Base-by-base conservation (phyloP, 2,329 filamentous ascomycete genomes). In the Aspergillus quadrilineatus region DNA sequence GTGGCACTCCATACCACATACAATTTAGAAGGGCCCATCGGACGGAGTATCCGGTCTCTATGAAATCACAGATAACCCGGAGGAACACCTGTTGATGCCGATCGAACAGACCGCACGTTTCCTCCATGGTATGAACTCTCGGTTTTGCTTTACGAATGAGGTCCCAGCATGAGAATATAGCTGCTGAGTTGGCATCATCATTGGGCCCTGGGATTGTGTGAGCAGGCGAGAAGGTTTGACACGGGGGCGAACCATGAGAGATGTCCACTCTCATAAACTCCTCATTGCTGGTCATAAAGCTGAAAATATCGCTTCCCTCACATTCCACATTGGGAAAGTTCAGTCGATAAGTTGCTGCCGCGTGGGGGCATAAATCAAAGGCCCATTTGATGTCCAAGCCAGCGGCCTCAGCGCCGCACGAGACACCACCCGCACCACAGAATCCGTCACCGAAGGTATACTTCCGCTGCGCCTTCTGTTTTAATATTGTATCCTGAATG, bases 201-300 rank as follows among this genome's bases (percentile, higher is more conserved):
- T 85, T 79, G 6, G 75, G 75, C 0, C 82, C 64, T 0, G 72
- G 62, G 0, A 79, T 69, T 0, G 89, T 92, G 57, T 95, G 87
- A 0, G 86, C 88, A 0, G 85, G 84, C 0, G 89, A 92, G 69
- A 87, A 92, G 2, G 82, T 84, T 63, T 93, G 89, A 55, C 91
- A 95, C 0, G 90, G 90, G 0, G 89, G 89, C 0, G 88, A 91
- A 0, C 92, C 72, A 61, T 95, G 90, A 0, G 90, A 73, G 1
- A 93, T 75, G 62, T 94, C 89, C 0, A 87, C 82, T 4, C 76
- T 75, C 7, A 79, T 60, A 2, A 71, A 67, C 0, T 72, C 62
- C 0, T 59, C 26, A 2, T 63, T 41, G 7, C 69, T 70, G 0
- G 69, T 71, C 4, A 77, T 56, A 28, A 78, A 74, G 5, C 79